phyloP scores from a whole-genome alignment of 768 basidiomycete species.

The Phanerodontia chrysosporium region DNA sequence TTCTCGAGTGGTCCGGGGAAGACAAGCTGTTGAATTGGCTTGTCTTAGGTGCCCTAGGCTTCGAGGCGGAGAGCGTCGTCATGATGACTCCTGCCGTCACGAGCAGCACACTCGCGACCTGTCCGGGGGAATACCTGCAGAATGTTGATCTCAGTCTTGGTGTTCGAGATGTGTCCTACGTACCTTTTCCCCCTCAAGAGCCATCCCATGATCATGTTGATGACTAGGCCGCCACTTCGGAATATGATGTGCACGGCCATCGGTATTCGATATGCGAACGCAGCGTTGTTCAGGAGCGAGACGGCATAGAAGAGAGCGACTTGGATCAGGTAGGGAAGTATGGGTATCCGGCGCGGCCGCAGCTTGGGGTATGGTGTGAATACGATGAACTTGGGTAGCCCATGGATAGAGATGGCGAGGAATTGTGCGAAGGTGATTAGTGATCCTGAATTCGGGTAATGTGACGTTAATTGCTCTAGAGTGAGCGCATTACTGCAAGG shows the following conservation, averaged over 20 bases:
- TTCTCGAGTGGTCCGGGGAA: conserved; percentile 23
- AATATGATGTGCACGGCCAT: conserved; percentile 95
- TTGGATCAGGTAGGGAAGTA: conserved; percentile 71
- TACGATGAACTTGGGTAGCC: conserved; percentile 58
- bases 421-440: conserved; percentile 90
- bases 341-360: conserved; percentile 62
- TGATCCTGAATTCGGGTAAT: conserved; percentile 68
- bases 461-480: conserved; percentile 65
- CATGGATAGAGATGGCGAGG: conserved; percentile 67
- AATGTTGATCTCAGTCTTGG: background rate
- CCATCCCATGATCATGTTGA: conserved; percentile 81
- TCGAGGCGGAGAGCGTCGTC: conserved; percentile 76
- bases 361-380: conserved; percentile 41
- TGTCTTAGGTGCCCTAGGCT: conserved; percentile 21
- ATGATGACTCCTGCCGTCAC: conserved; percentile 77
- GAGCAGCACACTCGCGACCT: conserved; percentile 72
- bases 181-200: conserved; percentile 60
- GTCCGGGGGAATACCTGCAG: conserved; percentile 56
- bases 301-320: conserved; percentile 77
- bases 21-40: conserved; percentile 5
- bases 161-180: conserved; percentile 18
- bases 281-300: conserved; percentile 86
- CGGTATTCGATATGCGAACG: conserved; percentile 82
- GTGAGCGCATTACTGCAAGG: conserved; percentile 68
- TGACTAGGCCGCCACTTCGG: conserved; percentile 79